A percentile compares a stretch with the other conserved stretches of the same genome.
These are phyloP conservation scores for Solanum sejunctum DNA, from an alignment of 257 asterid species.

Conservation along the genomic window DNA sequence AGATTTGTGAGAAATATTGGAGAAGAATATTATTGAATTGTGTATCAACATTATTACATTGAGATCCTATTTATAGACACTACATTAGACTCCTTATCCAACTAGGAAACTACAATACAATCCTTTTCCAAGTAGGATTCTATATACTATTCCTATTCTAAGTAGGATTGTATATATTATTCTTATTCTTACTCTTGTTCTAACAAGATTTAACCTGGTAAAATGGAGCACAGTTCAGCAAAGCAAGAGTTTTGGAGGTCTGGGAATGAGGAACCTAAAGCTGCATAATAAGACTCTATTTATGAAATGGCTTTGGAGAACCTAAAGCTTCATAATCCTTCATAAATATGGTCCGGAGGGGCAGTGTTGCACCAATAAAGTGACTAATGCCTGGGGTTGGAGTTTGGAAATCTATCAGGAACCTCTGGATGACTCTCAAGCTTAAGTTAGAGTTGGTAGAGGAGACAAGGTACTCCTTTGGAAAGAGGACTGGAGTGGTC, in stretches of 20 bases:
- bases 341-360: neutral
- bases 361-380: neutral
- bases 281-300: neutral
- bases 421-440: neutral
- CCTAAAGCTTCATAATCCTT: neutral
- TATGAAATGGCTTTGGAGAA: neutral
- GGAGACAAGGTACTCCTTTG: no score
- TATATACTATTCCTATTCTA: no score
- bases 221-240: neutral
- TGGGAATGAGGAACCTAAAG: neutral
- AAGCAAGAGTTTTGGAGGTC: neutral
- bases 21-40: no score
- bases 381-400: neutral
- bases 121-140: no score
- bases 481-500: no score
- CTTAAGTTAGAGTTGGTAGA: no score
- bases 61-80: no score
- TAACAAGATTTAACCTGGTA: neutral
- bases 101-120: no score
- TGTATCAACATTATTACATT: no score
- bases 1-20: neutral
- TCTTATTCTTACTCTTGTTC: no score
- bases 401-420: neutral
- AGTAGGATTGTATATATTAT: no score
- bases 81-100: no score